phyloP scores from a whole-genome alignment of 129 eudicot genomes.

The Helianthus tuberosus region DNA sequence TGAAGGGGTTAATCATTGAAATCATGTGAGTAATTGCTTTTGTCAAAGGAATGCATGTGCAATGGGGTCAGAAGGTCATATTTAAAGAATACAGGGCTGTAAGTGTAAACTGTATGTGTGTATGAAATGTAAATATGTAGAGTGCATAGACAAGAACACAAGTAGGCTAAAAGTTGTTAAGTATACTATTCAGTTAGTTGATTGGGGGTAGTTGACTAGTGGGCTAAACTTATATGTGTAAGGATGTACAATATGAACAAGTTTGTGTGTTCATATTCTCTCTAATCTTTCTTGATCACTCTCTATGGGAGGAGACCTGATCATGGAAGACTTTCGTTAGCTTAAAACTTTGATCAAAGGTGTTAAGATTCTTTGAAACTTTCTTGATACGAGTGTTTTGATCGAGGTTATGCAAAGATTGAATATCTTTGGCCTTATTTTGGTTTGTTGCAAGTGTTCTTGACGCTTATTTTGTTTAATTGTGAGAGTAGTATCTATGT shows the following conservation, averaged over 20 bases:
- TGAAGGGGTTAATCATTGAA: constrained; percentile 34
- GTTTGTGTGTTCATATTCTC: not conserved
- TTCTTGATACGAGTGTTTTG: too few species aligned
- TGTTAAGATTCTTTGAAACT: too few species aligned
- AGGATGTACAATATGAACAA: not conserved
- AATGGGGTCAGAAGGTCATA: not conserved
- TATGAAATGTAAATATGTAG: not conserved
- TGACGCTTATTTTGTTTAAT: too few species aligned
- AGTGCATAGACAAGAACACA: not conserved
- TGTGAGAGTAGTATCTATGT: too few species aligned
- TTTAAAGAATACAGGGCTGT: not conserved
- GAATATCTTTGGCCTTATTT: too few species aligned
- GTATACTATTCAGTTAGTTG: not conserved
- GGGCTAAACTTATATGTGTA: not conserved
- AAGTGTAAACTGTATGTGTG: not conserved
- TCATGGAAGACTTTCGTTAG: too few species aligned
- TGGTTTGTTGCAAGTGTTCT: too few species aligned
- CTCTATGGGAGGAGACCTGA: too few species aligned
- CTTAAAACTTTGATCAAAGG: too few species aligned
- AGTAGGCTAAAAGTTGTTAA: not conserved
- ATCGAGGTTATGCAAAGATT: too few species aligned
- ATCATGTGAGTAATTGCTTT: constrained; percentile 35
- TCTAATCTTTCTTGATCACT: not conserved
- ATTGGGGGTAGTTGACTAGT: not conserved
- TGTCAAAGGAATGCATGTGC: constrained; percentile 13